Evolutionary conservation across 2,329 filamentous ascomycete genomes (phyloP).

Genomic region (Monilinia polystroma): DNA sequence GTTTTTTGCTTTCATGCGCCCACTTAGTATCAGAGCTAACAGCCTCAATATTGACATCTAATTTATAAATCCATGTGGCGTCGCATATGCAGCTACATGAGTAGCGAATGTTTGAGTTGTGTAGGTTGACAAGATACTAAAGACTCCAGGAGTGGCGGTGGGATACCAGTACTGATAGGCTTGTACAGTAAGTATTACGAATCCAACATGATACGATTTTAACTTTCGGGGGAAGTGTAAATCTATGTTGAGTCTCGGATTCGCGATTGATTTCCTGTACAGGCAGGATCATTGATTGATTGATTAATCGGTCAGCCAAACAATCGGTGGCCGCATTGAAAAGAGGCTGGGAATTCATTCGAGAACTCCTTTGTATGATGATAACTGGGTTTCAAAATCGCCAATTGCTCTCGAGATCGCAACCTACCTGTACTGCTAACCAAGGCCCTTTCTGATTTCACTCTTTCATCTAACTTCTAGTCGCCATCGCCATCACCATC

Average conservation of each 20-base stretch:
- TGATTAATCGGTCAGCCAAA: background rate
- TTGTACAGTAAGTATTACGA: background rate
- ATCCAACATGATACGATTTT: background rate
- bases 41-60: constrained; percentile 16
- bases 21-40: constrained; percentile 13
- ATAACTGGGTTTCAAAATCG: background rate
- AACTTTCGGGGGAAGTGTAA: background rate
- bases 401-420: background rate
- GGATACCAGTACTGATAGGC: background rate
- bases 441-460: background rate
- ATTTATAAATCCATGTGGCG: constrained; percentile 1
- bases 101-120: background rate
- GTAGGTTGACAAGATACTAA: background rate
- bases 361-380: background rate
- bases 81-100: background rate
- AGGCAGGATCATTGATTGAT: background rate
- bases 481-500: background rate
- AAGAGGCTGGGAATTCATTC: background rate
- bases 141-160: constrained; percentile 8
- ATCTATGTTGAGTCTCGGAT: background rate
- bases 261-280: background rate
- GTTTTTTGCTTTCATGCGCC: background rate
- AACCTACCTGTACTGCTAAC: background rate
- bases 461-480: background rate
- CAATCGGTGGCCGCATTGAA: background rate